phyloP scores from a whole-genome alignment of 2,329 filamentous ascomycete species.

The Colletotrichum tabaci region DNA sequence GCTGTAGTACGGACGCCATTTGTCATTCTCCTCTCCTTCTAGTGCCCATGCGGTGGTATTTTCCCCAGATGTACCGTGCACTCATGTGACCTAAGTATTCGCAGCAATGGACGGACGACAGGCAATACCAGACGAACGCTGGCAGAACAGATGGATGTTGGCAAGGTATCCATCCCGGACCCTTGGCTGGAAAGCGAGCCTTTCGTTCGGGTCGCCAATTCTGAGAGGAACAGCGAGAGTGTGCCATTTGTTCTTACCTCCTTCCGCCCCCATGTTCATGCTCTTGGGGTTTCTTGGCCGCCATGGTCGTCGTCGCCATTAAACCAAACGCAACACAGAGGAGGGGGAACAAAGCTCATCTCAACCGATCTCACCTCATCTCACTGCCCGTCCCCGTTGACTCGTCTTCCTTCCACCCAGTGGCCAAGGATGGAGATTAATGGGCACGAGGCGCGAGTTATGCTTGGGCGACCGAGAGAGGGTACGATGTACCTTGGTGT shows the following conservation, averaged over 20 bases:
- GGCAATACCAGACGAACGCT: slow-evolving; percentile 21
- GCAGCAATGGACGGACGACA: slow-evolving; percentile 5
- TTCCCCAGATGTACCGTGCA: slow-evolving; percentile 1
- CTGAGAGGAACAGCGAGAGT: background rate
- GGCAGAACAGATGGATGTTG: background rate
- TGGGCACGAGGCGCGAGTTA: slow-evolving; percentile 1
- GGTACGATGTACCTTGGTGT: background rate
- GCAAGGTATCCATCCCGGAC: background rate
- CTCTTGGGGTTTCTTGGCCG: background rate
- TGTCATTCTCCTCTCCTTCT: background rate
- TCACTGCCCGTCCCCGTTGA: slow-evolving; percentile 8
- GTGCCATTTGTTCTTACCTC: slow-evolving; percentile 9
- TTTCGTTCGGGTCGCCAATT: background rate
- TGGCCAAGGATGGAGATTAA: slow-evolving; percentile 21
- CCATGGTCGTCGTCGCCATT: background rate
- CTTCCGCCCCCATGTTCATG: background rate
- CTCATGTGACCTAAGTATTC: background rate
- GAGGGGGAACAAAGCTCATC: slow-evolving; percentile 4
- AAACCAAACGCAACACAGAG: background rate
- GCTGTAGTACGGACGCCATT: background rate
- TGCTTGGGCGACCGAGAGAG: background rate
- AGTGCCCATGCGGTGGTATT: background rate
- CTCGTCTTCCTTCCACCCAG: slow-evolving; percentile 4
- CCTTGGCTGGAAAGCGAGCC: background rate
- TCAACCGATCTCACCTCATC: background rate